Evolutionary conservation across 2,329 filamentous ascomycete species (phyloP).

Genomic region (Sordariomycetes sp.): DNA sequence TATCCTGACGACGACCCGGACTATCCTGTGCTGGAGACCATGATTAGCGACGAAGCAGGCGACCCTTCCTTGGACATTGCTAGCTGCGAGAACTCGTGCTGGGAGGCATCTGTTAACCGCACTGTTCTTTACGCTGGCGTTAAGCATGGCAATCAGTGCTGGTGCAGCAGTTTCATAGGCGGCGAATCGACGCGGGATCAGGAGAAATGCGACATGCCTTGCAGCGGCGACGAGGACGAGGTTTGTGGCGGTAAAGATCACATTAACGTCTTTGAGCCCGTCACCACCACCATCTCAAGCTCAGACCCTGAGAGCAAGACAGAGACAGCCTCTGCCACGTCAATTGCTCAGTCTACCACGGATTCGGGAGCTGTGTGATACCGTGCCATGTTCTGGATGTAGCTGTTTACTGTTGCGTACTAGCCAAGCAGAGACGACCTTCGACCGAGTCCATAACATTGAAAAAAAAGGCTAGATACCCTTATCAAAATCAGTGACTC

Average conservation of each 20-base stretch:
- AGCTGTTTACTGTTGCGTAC: too few relatives aligned
- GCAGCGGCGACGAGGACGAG: slow-evolving; percentile 7
- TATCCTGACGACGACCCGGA: slow-evolving; percentile 22
- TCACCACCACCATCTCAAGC: slow-evolving; percentile 1
- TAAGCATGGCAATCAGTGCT: slow-evolving; percentile 10
- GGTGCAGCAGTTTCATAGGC: slow-evolving; percentile 8
- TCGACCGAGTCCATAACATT: too few relatives aligned
- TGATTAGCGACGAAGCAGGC: slow-evolving; percentile 11
- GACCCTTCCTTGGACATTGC: slow-evolving; percentile 16
- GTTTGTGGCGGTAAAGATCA: slow-evolving; percentile 10
- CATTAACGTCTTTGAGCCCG: slow-evolving; percentile 9
- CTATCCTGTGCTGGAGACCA: slow-evolving; percentile 17
- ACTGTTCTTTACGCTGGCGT: slow-evolving; percentile 6
- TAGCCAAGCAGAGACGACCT: too few relatives aligned
- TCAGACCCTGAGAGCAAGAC: background rate
- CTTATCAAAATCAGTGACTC: too few relatives aligned
- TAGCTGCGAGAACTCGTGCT: slow-evolving; percentile 24
- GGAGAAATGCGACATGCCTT: slow-evolving; percentile 8
- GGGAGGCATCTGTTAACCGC: slow-evolving; percentile 4
- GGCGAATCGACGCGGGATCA: slow-evolving; percentile 6
- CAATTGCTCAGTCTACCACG: too few relatives aligned
- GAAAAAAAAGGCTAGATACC: too few relatives aligned
- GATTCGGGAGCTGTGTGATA: too few relatives aligned
- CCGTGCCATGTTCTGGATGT: too few relatives aligned
- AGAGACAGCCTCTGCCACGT: too few relatives aligned